Conservation (phyloP, 495 filamentous ascomycete species). For the Hypoxylon fragiforme region DNA sequence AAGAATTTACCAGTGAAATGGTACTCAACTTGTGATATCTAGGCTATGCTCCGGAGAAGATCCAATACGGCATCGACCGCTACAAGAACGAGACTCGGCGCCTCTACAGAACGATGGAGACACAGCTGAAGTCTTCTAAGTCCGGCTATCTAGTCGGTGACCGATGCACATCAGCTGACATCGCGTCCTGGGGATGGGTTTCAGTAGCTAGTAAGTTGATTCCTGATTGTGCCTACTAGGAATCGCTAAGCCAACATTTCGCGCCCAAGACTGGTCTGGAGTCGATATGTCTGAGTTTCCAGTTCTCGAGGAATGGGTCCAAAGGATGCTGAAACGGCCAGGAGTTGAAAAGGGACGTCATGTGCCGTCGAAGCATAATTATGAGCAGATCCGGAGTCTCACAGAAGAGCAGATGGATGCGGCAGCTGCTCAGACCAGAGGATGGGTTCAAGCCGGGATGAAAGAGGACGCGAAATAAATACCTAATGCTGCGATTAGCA, state of each 20-base stretch:
- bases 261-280: constrained; percentile 65
- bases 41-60: constrained; percentile 81
- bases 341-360: constrained; percentile 77
- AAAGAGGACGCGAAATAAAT: constrained; percentile 54
- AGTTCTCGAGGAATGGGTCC: constrained; percentile 64
- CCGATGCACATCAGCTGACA: constrained; percentile 80
- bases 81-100: constrained; percentile 82
- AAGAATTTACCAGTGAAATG: neutral
- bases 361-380: constrained; percentile 70
- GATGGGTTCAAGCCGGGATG: constrained; percentile 70
- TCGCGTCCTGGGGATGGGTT: constrained; percentile 80
- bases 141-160: constrained; percentile 78
- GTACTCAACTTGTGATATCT: constrained; percentile 9
- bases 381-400: constrained; percentile 52
- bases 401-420: constrained; percentile 56
- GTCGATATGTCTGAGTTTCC: constrained; percentile 80
- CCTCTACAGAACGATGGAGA: constrained; percentile 78
- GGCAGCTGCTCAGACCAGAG: constrained; percentile 47
- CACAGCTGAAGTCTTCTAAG: constrained; percentile 63
- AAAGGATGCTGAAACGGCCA: constrained; percentile 64
- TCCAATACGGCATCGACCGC: constrained; percentile 81
- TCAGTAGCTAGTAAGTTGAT: constrained; percentile 43
- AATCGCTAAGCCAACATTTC: neutral
- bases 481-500: too few species aligned
- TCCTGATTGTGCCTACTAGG: neutral